Base-by-base conservation (phyloP, 495 filamentous ascomycete genomes). In the Tuber borchii region DNA sequence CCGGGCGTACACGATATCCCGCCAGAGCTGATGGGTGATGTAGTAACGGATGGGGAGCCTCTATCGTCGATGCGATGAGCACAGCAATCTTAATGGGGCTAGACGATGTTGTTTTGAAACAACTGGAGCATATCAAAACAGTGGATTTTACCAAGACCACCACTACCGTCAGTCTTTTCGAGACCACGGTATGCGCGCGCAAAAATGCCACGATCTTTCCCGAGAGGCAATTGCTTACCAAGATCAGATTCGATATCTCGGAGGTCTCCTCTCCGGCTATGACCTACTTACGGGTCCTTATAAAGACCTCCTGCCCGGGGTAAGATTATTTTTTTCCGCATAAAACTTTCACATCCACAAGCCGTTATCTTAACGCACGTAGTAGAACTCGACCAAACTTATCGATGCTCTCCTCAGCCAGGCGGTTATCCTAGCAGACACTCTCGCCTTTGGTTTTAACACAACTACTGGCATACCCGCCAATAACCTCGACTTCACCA, bases 41-140 rank as follows among this genome's bases (percentile, higher is more conserved):
- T 46, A 93, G 93, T 74, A 95, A 95, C 82, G 91, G 90, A 77
- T 97, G 93, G 93, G 93, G 93, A 17, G 93, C 93, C 65, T 91
- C 88, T 61, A 92, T 93, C 9, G 88, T 95, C 20, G 93, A 97
- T 84, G 93, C 93, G 19, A 85, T 97, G 44, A 91, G 88, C 74
- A 97, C 93, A 0, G 93, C 93, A 0, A 84, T 93, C 56, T 84
- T 97, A 16, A 96, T 96, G 93, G 86, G 86, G 65, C 87, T 93
- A 37, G 84, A 85, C 26, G 86, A 90, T 51, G 88, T 91, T 46
- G 89, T 95, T 46, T 85, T 88, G 31, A 85, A 89, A 44, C 93
- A 95, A 69, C 80, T 96, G 6, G 86, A 91, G 34, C 90, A 89
- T 82, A 87, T 97, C 68, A 85, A 87, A 0, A 86, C 83, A 0